phyloP scores from a whole-genome alignment of 2,329 filamentous ascomycete genomes.

The Arthroderma sp. region DNA sequence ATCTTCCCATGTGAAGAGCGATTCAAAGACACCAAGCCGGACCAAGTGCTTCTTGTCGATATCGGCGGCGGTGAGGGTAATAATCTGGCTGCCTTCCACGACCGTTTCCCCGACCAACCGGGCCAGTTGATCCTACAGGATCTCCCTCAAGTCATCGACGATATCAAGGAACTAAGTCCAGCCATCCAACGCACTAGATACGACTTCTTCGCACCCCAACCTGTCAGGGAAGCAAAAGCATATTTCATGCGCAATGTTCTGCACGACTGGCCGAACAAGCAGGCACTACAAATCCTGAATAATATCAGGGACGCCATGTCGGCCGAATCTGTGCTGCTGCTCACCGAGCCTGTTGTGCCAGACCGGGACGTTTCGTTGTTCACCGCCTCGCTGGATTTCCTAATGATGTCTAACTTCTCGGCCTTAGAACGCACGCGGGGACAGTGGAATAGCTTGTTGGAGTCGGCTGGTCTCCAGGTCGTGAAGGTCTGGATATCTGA shows the following conservation, averaged over 20 bases:
- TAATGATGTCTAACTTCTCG: slow-evolving; percentile 25
- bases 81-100: slow-evolving; percentile 25
- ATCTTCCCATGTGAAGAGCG: no score
- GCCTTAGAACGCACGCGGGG: slow-evolving; percentile 24
- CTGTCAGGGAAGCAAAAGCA: slow-evolving; percentile 14
- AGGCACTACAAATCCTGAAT: slow-evolving; percentile 19
- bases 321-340: slow-evolving; percentile 23
- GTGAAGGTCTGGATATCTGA: slow-evolving; percentile 14
- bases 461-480: slow-evolving; percentile 20
- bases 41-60: slow-evolving; percentile 21
- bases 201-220: slow-evolving; percentile 4
- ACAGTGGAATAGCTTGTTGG: slow-evolving; percentile 22
- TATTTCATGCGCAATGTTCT: slow-evolving; percentile 23
- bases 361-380: background rate
- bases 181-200: background rate
- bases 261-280: slow-evolving; percentile 24
- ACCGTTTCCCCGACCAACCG: slow-evolving; percentile 23
- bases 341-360: slow-evolving; percentile 24
- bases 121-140: slow-evolving; percentile 39
- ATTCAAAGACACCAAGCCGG: no score
- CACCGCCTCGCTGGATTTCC: slow-evolving; percentile 20
- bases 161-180: background rate
- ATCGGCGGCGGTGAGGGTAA: slow-evolving; percentile 32
- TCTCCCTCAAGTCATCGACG: slow-evolving; percentile 25
- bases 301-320: slow-evolving; percentile 14